These are phyloP conservation scores for Fabrea salina DNA, from an alignment of 169 alveolate genomes.

Conservation along the genomic window DNA sequence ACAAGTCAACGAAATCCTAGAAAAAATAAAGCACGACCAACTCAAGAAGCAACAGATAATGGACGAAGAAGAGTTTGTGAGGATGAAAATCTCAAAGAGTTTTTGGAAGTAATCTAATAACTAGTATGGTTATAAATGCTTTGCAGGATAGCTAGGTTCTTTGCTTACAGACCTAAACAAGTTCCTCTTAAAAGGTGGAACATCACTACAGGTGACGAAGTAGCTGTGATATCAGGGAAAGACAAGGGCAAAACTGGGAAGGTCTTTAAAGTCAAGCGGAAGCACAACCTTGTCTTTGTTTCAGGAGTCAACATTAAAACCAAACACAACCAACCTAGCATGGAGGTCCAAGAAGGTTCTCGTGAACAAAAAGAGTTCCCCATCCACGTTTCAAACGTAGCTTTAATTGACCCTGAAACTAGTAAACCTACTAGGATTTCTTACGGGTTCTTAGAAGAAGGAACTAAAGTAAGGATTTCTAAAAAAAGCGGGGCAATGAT, in stretches of 20 bases:
- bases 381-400: constrained; percentile 87
- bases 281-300: constrained; percentile 80
- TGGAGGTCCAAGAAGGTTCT: constrained; percentile 58
- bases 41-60: background rate
- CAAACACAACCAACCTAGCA: constrained; percentile 43
- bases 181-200: constrained; percentile 68
- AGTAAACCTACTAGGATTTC: constrained; percentile 66
- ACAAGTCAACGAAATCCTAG: background rate
- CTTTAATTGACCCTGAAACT: constrained; percentile 79
- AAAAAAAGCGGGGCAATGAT: constrained; percentile 85
- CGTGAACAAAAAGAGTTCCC: constrained; percentile 76
- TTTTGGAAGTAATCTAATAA: too few species aligned
- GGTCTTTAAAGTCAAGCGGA: constrained; percentile 74
- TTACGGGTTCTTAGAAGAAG: constrained; percentile 41
- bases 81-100: background rate
- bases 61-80: background rate
- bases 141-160: background rate
- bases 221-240: constrained; percentile 81
- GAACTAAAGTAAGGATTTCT: constrained; percentile 72
- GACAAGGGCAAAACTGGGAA: constrained; percentile 81
- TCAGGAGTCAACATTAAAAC: constrained; percentile 82
- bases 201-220: constrained; percentile 81
- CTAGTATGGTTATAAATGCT: constrained; percentile 30
- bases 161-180: constrained; percentile 39
- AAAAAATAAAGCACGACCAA: background rate